Percentiles rank a stretch among this genome's conserved stretches.
Evolutionary conservation across 2,329 filamentous ascomycete genomes (phyloP).

Genomic region (Phaeosphaeriaceae sp.): DNA sequence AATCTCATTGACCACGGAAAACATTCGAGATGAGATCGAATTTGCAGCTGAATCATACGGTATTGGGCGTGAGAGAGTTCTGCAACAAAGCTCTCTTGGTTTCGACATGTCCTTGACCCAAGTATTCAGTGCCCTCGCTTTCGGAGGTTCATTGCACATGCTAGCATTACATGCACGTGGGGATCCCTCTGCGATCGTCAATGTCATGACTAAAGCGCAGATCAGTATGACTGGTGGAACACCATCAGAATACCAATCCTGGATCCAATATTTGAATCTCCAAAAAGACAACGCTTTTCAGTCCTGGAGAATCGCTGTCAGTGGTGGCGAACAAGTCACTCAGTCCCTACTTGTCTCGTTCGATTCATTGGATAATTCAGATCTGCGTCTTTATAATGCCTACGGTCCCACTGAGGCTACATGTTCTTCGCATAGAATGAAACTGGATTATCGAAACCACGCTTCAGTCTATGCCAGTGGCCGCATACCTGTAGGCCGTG

Average conservation of each 20-base stretch:
- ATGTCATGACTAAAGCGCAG: constrained; percentile 43
- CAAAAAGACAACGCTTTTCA: too few species aligned
- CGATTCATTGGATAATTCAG: too few species aligned
- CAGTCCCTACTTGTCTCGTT: too few species aligned
- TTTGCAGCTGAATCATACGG: not conserved
- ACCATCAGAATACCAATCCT: constrained; percentile 51
- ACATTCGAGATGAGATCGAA: constrained; percentile 60
- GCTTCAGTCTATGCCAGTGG: too few species aligned
- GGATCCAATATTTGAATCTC: too few species aligned
- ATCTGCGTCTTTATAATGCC: too few species aligned
- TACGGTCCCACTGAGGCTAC: too few species aligned
- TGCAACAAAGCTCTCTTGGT: constrained; percentile 53
- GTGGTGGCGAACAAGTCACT: too few species aligned
- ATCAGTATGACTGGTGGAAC: constrained; percentile 51
- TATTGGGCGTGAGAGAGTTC: constrained; percentile 5
- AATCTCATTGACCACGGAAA: constrained; percentile 39
- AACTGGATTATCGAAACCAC: too few species aligned
- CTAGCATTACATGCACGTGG: constrained; percentile 36
- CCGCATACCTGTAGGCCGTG: too few species aligned
- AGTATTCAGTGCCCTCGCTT: constrained; percentile 49
- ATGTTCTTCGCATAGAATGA: too few species aligned
- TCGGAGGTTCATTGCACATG: constrained; percentile 50
- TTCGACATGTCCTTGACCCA: constrained; percentile 53
- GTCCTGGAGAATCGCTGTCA: too few species aligned
- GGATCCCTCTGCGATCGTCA: constrained; percentile 45